phyloP scores from a whole-genome alignment of 495 filamentous ascomycete genomes.

The Copromyces sp. region DNA sequence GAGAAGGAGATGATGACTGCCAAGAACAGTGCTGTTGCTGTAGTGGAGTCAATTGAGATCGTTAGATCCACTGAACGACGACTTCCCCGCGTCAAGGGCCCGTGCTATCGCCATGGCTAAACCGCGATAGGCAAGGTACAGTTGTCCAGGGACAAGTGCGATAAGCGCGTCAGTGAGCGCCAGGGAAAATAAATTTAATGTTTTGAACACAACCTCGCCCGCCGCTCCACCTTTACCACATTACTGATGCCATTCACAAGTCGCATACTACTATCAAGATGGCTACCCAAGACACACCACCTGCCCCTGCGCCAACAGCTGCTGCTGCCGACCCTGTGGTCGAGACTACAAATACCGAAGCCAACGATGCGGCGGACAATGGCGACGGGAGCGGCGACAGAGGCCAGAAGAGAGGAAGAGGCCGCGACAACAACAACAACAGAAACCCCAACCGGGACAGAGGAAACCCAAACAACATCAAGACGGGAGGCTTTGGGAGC shows the following conservation, averaged over 20 bases:
- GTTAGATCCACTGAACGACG: neutral
- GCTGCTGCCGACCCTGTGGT: neutral
- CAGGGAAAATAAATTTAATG: neutral
- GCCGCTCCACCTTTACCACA: neutral
- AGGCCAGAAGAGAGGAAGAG: slow-evolving; percentile 3
- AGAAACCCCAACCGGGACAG: slow-evolving; percentile 6
- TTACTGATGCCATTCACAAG: neutral
- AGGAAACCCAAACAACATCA: slow-evolving; percentile 8
- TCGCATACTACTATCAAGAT: slow-evolving; percentile 4
- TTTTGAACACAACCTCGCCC: neutral
- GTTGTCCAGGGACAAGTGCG: neutral
- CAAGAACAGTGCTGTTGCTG: neutral
- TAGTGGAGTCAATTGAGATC: too few relatives aligned
- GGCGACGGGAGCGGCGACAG: neutral
- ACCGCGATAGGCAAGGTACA: neutral
- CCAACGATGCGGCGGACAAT: slow-evolving; percentile 9
- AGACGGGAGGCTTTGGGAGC: slow-evolving; percentile 15
- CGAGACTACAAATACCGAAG: neutral
- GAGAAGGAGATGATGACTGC: too few relatives aligned
- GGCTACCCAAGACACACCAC: slow-evolving; percentile 14
- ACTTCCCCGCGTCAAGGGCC: neutral
- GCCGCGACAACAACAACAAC: slow-evolving; percentile 5
- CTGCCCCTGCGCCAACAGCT: neutral
- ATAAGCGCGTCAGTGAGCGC: neutral
- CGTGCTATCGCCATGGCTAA: neutral